Evolutionary conservation across 1,284 basidiomycete species (phyloP).

Genomic region (Meira nashicola): DNA sequence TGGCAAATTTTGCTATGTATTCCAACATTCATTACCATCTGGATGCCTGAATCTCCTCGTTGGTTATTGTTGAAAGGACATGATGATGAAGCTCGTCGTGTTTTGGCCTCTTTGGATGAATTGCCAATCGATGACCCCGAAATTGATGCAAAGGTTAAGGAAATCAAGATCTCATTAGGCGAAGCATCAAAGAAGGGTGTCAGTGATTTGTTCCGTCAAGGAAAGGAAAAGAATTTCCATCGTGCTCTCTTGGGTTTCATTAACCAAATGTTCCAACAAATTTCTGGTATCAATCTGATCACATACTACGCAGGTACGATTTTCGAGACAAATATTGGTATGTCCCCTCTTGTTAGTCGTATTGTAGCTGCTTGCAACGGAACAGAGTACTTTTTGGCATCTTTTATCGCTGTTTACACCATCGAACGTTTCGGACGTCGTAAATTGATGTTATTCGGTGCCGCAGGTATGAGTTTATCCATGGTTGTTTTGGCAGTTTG

Average conservation of each 20-base stretch:
- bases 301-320: conserved; percentile 52
- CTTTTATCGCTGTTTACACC: conserved; percentile 44
- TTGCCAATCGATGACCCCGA: conserved; percentile 33
- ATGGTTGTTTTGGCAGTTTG: conserved; percentile 34
- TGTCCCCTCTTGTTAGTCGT: conserved; percentile 37
- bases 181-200: conserved; percentile 24
- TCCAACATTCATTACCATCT: conserved; percentile 49
- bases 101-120: conserved; percentile 41
- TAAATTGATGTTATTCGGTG: conserved; percentile 45
- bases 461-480: conserved; percentile 37
- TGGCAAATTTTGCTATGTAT: conserved; percentile 49
- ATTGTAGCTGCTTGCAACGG: conserved; percentile 49
- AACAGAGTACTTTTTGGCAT: conserved; percentile 50
- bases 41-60: conserved; percentile 48
- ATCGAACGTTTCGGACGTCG: conserved; percentile 46
- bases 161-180: conserved; percentile 36
- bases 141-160: conserved; percentile 33
- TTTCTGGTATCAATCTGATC: conserved; percentile 40
- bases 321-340: conserved; percentile 40
- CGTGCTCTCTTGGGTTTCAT: conserved; percentile 42
- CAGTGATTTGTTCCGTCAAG: conserved; percentile 43
- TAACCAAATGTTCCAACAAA: conserved; percentile 50
- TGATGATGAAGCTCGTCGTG: conserved; percentile 36
- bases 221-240: conserved; percentile 49
- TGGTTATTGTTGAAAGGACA: conserved; percentile 46